These are phyloP conservation scores for Hypomyces rosellus DNA, from an alignment of 2,329 filamentous ascomycete species.

Conservation along the genomic window DNA sequence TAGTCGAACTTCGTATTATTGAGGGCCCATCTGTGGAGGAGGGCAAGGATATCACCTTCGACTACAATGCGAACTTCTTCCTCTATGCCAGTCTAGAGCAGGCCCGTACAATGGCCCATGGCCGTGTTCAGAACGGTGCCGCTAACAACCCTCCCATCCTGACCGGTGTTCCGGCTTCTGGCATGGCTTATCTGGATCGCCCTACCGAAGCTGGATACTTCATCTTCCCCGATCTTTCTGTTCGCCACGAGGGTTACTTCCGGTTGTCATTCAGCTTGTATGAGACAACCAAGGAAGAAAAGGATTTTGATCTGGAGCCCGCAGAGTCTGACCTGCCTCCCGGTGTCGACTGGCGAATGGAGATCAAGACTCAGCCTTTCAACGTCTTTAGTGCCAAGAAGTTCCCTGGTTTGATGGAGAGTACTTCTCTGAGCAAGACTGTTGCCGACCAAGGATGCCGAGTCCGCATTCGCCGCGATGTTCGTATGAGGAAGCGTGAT, in stretches of 20 bases:
- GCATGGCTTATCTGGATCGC: conserved; percentile 91
- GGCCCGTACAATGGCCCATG: conserved; percentile 74
- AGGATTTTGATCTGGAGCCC: conserved; percentile 62
- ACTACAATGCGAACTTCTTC: conserved; percentile 96
- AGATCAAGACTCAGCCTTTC: conserved; percentile 83
- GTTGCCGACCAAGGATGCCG: conserved; percentile 96
- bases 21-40: conserved; percentile 60
- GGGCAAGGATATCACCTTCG: conserved; percentile 72
- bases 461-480: conserved; percentile 89
- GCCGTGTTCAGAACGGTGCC: conserved; percentile 62
- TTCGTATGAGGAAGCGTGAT: conserved; percentile 81
- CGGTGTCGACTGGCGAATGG: conserved; percentile 73
- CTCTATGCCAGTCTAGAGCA: conserved; percentile 88
- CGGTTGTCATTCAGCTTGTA: conserved; percentile 88
- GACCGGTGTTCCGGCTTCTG: conserved; percentile 89
- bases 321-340: conserved; percentile 40
- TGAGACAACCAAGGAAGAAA: conserved; percentile 82
- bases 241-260: conserved; percentile 91
- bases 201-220: conserved; percentile 81
- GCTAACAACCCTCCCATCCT: conserved; percentile 73
- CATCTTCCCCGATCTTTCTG: conserved; percentile 93
- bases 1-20: conserved; percentile 83
- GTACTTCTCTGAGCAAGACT: conserved; percentile 79
- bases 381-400: conserved; percentile 95
- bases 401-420: conserved; percentile 88